Percentiles rank a stretch among this genome's conserved stretches.
phyloP scores from a whole-genome alignment of 495 filamentous ascomycete species.

The Aspergillus biplanus region DNA sequence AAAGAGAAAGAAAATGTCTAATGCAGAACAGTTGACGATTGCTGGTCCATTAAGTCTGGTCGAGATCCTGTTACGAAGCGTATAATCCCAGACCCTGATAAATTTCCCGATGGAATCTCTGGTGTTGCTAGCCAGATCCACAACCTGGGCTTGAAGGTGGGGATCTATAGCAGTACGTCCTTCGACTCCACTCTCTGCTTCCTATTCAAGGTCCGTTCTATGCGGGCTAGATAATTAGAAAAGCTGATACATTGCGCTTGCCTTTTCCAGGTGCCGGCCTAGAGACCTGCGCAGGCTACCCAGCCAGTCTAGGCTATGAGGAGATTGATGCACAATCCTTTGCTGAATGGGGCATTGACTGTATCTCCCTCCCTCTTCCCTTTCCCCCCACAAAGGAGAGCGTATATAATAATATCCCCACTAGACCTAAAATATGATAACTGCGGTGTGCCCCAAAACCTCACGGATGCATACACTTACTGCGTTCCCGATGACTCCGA shows the following conservation, averaged over 20 bases:
- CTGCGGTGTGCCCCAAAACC: slow-evolving; percentile 55
- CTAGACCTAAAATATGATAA: slow-evolving; percentile 75
- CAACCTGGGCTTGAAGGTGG: slow-evolving; percentile 62
- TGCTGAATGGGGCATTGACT: slow-evolving; percentile 70
- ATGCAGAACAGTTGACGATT: slow-evolving; percentile 53
- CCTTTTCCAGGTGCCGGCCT: slow-evolving; percentile 56
- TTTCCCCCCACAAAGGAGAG: background rate
- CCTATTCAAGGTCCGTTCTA: background rate
- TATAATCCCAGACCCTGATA: slow-evolving; percentile 57
- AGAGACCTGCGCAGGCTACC: slow-evolving; percentile 65
- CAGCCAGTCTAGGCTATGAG: slow-evolving; percentile 65
- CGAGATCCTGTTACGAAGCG: slow-evolving; percentile 50
- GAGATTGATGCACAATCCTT: slow-evolving; percentile 62
- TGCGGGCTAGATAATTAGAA: too few relatives aligned
- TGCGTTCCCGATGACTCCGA: slow-evolving; percentile 41
- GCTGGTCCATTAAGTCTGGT: slow-evolving; percentile 60
- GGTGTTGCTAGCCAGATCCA: slow-evolving; percentile 62
- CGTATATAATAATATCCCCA: background rate
- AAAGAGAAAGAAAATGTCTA: slow-evolving; percentile 8
- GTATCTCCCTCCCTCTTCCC: slow-evolving; percentile 23
- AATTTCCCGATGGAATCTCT: slow-evolving; percentile 67
- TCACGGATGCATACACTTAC: slow-evolving; percentile 44
- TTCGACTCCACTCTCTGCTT: background rate
- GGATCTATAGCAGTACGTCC: slow-evolving; percentile 62
- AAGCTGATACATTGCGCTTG: background rate